Conservation (phyloP, 2,329 filamentous ascomycete species). For the Microascus cirrosus region DNA sequence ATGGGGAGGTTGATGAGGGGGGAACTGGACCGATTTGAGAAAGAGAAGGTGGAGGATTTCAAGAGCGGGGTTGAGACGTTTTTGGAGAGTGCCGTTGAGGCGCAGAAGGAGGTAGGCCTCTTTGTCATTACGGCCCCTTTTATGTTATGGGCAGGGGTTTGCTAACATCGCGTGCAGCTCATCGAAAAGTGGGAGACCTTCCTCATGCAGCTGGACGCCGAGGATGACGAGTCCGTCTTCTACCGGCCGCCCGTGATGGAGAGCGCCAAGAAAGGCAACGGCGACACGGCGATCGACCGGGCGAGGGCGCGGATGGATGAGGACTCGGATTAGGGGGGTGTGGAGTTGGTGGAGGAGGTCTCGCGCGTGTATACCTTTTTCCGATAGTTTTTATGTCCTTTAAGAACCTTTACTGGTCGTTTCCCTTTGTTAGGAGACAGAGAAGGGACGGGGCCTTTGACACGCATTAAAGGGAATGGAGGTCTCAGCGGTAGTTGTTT, state of each 20-base stretch:
- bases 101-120: slow-evolving; percentile 77
- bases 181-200: slow-evolving; percentile 98
- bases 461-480: no score
- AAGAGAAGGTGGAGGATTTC: slow-evolving; percentile 97
- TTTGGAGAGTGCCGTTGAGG: slow-evolving; percentile 90
- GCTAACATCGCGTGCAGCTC: slow-evolving; percentile 23
- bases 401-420: no score
- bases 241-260: slow-evolving; percentile 53
- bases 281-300: slow-evolving; percentile 49
- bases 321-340: slow-evolving; percentile 39
- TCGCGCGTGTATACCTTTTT: not conserved
- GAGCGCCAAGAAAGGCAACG: slow-evolving; percentile 32
- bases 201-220: slow-evolving; percentile 87
- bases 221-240: slow-evolving; percentile 68
- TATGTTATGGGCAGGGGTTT: not conserved
- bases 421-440: no score
- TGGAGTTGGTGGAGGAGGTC: not conserved
- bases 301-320: slow-evolving; percentile 48
- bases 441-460: no score
- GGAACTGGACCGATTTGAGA: slow-evolving; percentile 89
- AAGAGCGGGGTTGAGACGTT: slow-evolving; percentile 98
- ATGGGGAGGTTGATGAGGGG: slow-evolving; percentile 89
- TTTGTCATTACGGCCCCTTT: not conserved
- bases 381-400: not conserved
- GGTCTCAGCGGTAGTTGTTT: not conserved